Percentiles rank a stretch among this genome's conserved stretches.
These are phyloP conservation scores for Barbarea vulgaris DNA, from an alignment of 345 rosid genomes.

Conservation along the genomic window DNA sequence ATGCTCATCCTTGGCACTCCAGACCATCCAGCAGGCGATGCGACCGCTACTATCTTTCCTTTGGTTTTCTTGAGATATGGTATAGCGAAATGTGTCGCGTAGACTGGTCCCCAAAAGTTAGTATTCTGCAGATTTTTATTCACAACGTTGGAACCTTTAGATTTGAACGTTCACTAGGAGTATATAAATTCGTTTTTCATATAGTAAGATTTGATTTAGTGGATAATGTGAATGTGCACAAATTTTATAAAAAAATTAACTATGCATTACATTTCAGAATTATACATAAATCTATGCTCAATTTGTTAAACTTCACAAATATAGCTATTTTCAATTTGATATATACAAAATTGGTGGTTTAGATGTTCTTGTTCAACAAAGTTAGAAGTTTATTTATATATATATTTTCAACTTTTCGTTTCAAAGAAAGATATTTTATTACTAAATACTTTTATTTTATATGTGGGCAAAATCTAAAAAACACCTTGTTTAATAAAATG, in stretches of 20 bases:
- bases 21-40: conserved; percentile 52
- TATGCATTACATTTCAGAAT: background rate
- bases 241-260: background rate
- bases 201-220: background rate
- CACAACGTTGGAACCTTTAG: background rate
- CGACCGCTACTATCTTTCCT: conserved; percentile 57
- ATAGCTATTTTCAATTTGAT: too few species aligned
- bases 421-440: too few species aligned
- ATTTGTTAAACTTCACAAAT: too few species aligned
- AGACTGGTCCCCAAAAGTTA: conserved; percentile 67
- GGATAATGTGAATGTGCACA: background rate
- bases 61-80: conserved; percentile 52
- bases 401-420: too few species aligned
- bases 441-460: too few species aligned
- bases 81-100: conserved; percentile 50
- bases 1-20: conserved; percentile 47
- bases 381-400: too few species aligned
- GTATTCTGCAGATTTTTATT: conserved; percentile 41
- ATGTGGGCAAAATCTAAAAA: too few species aligned
- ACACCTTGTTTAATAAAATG: too few species aligned
- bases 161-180: background rate
- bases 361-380: too few species aligned
- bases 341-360: too few species aligned
- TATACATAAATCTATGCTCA: too few species aligned
- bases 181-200: background rate